Percentiles rank a stretch among this genome's conserved stretches.
These are phyloP conservation scores for Tolypocladium pustulatum DNA, from an alignment of 2,329 filamentous ascomycete genomes.

Conservation along the genomic window DNA sequence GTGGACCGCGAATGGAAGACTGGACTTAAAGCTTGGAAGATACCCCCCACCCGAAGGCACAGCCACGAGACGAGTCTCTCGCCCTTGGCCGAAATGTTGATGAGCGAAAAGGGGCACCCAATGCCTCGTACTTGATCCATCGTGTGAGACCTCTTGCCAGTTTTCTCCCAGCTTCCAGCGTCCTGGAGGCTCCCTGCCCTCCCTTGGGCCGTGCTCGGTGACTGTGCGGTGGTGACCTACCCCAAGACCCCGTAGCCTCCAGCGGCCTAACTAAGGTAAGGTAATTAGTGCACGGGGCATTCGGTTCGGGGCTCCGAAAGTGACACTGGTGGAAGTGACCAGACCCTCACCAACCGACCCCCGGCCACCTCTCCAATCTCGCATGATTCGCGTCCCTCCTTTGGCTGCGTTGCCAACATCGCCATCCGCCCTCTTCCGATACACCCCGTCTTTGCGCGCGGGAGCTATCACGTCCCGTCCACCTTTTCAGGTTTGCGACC, in stretches of 20 bases:
- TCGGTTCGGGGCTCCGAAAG: not conserved
- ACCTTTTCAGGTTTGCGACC: conserved; percentile 7
- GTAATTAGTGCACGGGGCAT: not conserved
- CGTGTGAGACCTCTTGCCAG: not conserved
- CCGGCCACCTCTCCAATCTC: not conserved
- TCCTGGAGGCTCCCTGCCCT: too few relatives aligned
- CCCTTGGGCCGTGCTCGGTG: not conserved
- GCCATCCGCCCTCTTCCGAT: conserved; percentile 3
- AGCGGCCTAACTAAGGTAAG: not conserved
- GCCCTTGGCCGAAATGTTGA: not conserved
- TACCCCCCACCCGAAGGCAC: not conserved
- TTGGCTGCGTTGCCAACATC: not conserved
- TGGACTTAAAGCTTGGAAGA: not conserved
- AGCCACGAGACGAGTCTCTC: not conserved
- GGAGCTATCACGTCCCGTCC: conserved; percentile 11
- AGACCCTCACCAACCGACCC: not conserved
- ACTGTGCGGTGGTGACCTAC: not conserved
- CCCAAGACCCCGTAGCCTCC: too few relatives aligned
- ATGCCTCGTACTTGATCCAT: not conserved
- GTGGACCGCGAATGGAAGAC: not conserved
- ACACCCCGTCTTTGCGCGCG: not conserved
- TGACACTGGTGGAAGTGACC: too few relatives aligned
- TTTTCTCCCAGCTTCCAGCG: not conserved
- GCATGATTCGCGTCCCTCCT: not conserved
- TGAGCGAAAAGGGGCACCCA: not conserved